Conservation (phyloP, 371 early-diverging fungal species). For the Rhizopus arrhizus region DNA sequence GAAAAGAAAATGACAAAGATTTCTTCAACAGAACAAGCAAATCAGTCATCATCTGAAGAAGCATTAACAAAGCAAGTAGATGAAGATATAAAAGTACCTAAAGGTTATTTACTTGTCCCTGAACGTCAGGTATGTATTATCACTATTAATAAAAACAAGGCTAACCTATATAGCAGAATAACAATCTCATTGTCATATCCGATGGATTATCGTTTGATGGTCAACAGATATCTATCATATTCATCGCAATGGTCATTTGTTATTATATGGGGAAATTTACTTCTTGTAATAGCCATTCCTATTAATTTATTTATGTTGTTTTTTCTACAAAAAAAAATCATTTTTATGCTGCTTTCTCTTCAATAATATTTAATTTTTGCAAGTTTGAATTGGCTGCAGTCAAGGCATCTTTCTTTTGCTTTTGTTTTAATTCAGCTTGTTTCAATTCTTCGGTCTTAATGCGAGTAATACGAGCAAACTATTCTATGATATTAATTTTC, state of each 20-base stretch:
- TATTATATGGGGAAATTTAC: constrained; percentile 58
- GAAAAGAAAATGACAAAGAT: not conserved
- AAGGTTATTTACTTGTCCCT: constrained; percentile 51
- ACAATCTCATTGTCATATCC: constrained; percentile 48
- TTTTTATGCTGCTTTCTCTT: constrained; percentile 30
- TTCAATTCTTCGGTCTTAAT: constrained; percentile 63
- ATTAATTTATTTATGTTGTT: constrained; percentile 5
- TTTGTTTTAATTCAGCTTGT: constrained; percentile 59
- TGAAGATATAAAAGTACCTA: constrained; percentile 33
- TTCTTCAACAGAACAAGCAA: not conserved
- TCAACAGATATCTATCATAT: constrained; percentile 51
- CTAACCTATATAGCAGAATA: constrained; percentile 17
- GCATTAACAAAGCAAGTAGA: constrained; percentile 1
- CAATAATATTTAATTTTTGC: constrained; percentile 60
- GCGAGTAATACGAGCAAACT: constrained; percentile 62
- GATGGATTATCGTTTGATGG: constrained; percentile 56
- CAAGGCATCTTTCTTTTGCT: constrained; percentile 56
- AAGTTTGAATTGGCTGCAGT: constrained; percentile 62
- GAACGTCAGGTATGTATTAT: constrained; percentile 40
- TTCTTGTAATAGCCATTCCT: constrained; percentile 20
- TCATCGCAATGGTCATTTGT: constrained; percentile 53
- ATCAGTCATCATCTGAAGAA: not conserved
- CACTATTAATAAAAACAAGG: not conserved
- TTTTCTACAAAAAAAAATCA: not conserved
- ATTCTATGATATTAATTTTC: not conserved